A percentile compares a stretch with the other conserved stretches of the same genome.
Evolutionary conservation across 2,329 filamentous ascomycete species (phyloP).

Genomic region (Aspergillus caelatus): DNA sequence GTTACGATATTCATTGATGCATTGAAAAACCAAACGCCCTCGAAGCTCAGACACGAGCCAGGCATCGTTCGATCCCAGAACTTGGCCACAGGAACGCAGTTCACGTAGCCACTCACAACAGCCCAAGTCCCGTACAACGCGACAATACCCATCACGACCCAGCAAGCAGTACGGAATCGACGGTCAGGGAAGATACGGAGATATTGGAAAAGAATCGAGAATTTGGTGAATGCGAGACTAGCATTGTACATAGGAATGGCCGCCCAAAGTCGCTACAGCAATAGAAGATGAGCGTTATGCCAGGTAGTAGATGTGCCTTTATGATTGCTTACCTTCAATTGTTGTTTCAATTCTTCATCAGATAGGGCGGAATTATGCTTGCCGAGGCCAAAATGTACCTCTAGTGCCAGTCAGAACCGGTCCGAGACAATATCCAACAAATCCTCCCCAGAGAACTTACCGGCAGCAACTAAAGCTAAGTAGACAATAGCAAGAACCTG

Average conservation of each 20-base stretch:
- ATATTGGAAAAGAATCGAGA: slow-evolving; percentile 51
- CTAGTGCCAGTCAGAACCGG: slow-evolving; percentile 19
- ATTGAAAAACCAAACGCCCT: slow-evolving; percentile 47
- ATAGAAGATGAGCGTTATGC: not conserved
- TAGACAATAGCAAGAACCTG: slow-evolving; percentile 32
- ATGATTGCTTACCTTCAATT: slow-evolving; percentile 28
- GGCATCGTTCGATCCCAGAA: slow-evolving; percentile 43
- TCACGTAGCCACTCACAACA: slow-evolving; percentile 43
- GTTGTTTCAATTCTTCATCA: slow-evolving; percentile 19
- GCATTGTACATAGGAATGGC: slow-evolving; percentile 38
- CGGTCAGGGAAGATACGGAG: slow-evolving; percentile 46
- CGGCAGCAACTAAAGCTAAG: slow-evolving; percentile 30
- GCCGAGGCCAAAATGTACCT: slow-evolving; percentile 32
- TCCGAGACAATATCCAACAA: not conserved
- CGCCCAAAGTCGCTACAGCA: slow-evolving; percentile 30
- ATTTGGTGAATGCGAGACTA: slow-evolving; percentile 42
- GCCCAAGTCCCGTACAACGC: slow-evolving; percentile 35
- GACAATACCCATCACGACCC: slow-evolving; percentile 35
- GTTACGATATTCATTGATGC: slow-evolving; percentile 46
- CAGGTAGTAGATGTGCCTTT: not conserved
- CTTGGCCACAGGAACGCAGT: slow-evolving; percentile 44
- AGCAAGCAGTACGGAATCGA: slow-evolving; percentile 37
- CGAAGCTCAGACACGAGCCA: slow-evolving; percentile 43
- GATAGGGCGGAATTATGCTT: slow-evolving; percentile 24
- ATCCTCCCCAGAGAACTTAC: slow-evolving; percentile 19